Base-by-base conservation (phyloP, 352 stramenopile genomes). In the Pythium utonaiense region DNA sequence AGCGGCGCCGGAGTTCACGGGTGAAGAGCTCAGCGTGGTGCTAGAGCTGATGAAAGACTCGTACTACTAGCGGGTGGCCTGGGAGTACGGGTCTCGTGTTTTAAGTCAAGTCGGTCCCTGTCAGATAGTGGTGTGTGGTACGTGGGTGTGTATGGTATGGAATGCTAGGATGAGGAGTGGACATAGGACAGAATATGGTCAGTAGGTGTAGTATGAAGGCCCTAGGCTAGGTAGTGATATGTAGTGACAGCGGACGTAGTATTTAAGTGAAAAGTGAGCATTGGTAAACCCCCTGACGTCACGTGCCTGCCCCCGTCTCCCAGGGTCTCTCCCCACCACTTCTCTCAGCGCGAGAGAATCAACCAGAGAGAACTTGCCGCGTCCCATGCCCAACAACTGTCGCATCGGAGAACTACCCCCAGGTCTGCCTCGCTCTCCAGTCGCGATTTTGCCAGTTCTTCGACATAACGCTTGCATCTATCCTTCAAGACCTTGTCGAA, bases 21-120 rank as follows among this genome's bases (percentile, higher is more conserved):
- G 78, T n/a, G 81, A 89, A 61, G 80, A 90, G 60, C 77, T 90
- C 14, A 90, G 67, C 42, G 81, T 80, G 28, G 81, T 91, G 55
- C 40, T 90, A 48, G 78, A 90, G 49, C 75, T 90, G 57, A 90
- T 90, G 80, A 88, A 90, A 58, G 80, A 88, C 36, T n/a, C n/a
- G n/a, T n/a, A n/a, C n/a, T n/a, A n/a, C n/a, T n/a, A n/a, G n/a
- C n/a, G n/a, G n/a, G n/a, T n/a, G n/a, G n/a, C n/a, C n/a, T n/a
- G n/a, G n/a, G n/a, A n/a, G n/a, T n/a, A n/a, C n/a, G n/a, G n/a
- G n/a, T n/a, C 10, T 51, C 21, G 21, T 28, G 3, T 33, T 28
- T 28, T 27, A 24, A 44, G 36, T 44, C 36, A 22, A 44, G 36
- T 44, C 16, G 36, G 36, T 44, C 36, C 36, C 36, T 44, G 36